Conservation (phyloP, 345 rosid genomes). For the Dimocarpus longan region DNA sequence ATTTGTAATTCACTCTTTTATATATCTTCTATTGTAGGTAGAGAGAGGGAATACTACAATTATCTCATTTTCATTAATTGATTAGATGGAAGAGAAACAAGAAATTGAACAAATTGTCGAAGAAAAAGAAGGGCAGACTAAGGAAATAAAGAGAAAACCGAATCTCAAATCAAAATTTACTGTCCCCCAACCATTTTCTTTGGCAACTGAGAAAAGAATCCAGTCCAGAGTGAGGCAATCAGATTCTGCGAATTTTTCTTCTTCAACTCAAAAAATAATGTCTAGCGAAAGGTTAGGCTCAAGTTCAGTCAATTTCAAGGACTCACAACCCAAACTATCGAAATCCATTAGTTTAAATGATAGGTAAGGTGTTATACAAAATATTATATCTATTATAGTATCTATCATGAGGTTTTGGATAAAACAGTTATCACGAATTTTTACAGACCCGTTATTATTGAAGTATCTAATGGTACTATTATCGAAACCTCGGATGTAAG, state of each 20-base stretch:
- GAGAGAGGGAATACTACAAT: too few species aligned
- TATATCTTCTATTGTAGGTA: too few species aligned
- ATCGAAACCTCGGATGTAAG: too few species aligned
- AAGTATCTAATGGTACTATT: too few species aligned
- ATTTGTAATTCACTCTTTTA: too few species aligned
- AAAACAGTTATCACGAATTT: too few species aligned
- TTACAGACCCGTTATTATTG: too few species aligned
- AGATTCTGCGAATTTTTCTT: constrained; percentile 9
- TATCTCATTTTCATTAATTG: too few species aligned
- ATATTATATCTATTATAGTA: too few species aligned
- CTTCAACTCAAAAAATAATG: constrained; percentile 15
- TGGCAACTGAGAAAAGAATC: constrained; percentile 42
- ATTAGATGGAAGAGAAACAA: neutral
- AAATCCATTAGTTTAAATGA: constrained; percentile 30
- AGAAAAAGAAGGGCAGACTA: neutral
- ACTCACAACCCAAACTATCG: constrained; percentile 24
- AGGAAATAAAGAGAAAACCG: constrained; percentile 6
- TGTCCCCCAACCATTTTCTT: constrained; percentile 41
- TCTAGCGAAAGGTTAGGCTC: too few species aligned
- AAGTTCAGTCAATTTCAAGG: neutral
- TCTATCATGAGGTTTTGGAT: too few species aligned
- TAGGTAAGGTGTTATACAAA: constrained; percentile 23
- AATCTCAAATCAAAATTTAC: constrained; percentile 30
- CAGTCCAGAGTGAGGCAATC: constrained; percentile 18
- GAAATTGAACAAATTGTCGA: neutral